These are phyloP conservation scores for Dothistroma septosporum DNA, from an alignment of 2,329 filamentous ascomycete species.

Conservation along the genomic window DNA sequence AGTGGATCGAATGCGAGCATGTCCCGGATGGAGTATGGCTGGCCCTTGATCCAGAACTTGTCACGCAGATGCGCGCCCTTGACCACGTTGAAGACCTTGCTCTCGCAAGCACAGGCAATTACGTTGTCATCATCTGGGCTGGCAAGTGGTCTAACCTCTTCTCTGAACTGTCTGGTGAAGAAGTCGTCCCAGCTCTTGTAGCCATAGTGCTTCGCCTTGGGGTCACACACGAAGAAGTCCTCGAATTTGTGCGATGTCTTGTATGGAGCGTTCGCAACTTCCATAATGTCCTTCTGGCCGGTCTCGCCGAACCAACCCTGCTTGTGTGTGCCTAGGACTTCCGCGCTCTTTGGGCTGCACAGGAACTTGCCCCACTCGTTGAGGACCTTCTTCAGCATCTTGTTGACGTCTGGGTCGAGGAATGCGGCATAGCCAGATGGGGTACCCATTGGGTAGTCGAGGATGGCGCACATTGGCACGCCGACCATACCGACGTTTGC, in stretches of 20 bases:
- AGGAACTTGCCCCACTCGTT: conserved; percentile 45
- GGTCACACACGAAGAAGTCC: conserved; percentile 59
- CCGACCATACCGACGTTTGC: conserved; percentile 48
- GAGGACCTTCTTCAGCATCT: conserved; percentile 50
- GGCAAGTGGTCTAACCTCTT: conserved; percentile 57
- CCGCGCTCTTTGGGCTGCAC: conserved; percentile 33
- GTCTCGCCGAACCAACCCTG: conserved; percentile 42
- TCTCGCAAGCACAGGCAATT: conserved; percentile 64
- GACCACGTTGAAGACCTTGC: conserved; percentile 53
- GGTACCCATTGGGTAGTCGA: conserved; percentile 59
- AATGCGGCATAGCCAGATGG: conserved; percentile 53
- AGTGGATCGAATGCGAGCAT: conserved; percentile 53
- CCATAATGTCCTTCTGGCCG: conserved; percentile 37
- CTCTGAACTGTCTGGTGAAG: conserved; percentile 58
- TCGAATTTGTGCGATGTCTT: conserved; percentile 36
- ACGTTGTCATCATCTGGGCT: conserved; percentile 51
- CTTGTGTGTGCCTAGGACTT: conserved; percentile 36
- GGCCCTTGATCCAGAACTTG: conserved; percentile 64
- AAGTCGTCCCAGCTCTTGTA: conserved; percentile 68
- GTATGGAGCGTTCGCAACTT: conserved; percentile 30
- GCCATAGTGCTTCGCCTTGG: conserved; percentile 52
- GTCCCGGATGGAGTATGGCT: conserved; percentile 56
- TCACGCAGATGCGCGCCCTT: conserved; percentile 54
- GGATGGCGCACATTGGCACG: conserved; percentile 54
- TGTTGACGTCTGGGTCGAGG: conserved; percentile 51